Evolutionary conservation across 139 green algal species (phyloP), one percentile per base, ranked within the genome.

Genomic region (Picochlorum sp.): DNA sequence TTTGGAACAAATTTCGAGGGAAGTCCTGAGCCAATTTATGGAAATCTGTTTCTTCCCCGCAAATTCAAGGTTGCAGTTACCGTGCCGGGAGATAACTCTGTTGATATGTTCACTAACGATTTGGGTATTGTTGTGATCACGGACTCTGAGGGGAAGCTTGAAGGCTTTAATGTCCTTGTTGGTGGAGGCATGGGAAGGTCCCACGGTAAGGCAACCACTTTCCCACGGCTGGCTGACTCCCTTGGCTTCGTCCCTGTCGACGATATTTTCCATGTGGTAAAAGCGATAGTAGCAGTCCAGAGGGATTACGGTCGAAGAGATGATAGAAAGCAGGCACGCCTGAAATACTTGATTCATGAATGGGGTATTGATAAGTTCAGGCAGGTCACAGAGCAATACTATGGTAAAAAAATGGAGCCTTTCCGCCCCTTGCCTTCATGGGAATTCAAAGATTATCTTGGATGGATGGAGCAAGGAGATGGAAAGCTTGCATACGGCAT

Each of bases 71-170:
- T 83, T 0, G 85, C 74, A 0, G 67, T 94, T 26, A 94, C 85
- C 9, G 85, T 93, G 18, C 85, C 85, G 2, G 85, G 85, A 18
- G 85, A 94, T 74, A 99, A 99, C 80, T 83, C 63, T 20, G 81
- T 99, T 22, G 93, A 99, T 77, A 57, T 98, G 33, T 86, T 97
- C 64, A 99, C 93, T 29, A 96, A 99, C 64, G 93, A 98, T 65
- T 45, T 94, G 20, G 85, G 67, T 4, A 61, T 98, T 28, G 79
- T 98, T n/a, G 82, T 94, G 12, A 89, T 97, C 40, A 72, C 31
- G 12, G 70, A 91, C 53, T 62, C 79, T 3, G 65, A 30, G 12
- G 82, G 87, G 44, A 72, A 87, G 69, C n/a, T 92, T 35, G 24
- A 84, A 72, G 93, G 93, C 8, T 98, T 84, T 74, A 87, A 99